These are phyloP conservation scores for Scheffersomyces parashehatae DNA, from an alignment of 1,139 yeast genomes.

Conservation along the genomic window DNA sequence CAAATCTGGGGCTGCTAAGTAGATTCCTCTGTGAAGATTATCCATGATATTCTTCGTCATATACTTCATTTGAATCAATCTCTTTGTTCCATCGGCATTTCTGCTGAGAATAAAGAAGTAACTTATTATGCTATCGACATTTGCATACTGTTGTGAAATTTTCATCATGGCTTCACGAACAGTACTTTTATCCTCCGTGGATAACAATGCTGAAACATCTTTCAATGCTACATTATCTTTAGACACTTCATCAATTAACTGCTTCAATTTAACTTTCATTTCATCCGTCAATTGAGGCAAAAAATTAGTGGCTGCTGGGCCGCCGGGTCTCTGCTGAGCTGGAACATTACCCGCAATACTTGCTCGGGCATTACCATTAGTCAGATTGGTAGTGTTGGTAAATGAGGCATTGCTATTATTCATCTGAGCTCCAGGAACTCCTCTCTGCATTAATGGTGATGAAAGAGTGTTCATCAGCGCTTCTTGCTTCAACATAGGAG, in stretches of 20 bases:
- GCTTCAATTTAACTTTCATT: conserved; percentile 52
- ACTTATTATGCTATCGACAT: conserved; percentile 75
- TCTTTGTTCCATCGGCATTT: conserved; percentile 71
- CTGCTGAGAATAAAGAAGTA: conserved; percentile 74
- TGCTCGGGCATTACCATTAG: neutral
- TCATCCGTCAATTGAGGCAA: conserved; percentile 47
- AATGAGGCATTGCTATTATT: conserved; percentile 8
- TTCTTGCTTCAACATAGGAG: conserved; percentile 20
- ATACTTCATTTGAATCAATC: conserved; percentile 74
- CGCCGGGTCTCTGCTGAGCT: neutral
- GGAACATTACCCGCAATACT: conserved; percentile 6
- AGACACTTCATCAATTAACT: conserved; percentile 68
- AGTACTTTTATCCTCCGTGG: conserved; percentile 62
- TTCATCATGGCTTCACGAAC: conserved; percentile 60
- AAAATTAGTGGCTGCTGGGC: conserved; percentile 15
- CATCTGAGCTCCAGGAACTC: conserved; percentile 9
- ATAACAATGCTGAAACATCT: conserved; percentile 61
- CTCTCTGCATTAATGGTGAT: conserved; percentile 26
- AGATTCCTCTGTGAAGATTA: conserved; percentile 59
- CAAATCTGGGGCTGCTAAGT: conserved; percentile 67
- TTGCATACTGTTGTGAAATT: conserved; percentile 62
- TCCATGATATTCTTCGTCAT: conserved; percentile 79
- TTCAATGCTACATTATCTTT: conserved; percentile 64
- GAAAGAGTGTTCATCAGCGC: conserved; percentile 15
- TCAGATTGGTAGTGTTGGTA: conserved; percentile 1